phyloP scores from a whole-genome alignment of 345 rosid species.

The Arabis alpina region DNA sequence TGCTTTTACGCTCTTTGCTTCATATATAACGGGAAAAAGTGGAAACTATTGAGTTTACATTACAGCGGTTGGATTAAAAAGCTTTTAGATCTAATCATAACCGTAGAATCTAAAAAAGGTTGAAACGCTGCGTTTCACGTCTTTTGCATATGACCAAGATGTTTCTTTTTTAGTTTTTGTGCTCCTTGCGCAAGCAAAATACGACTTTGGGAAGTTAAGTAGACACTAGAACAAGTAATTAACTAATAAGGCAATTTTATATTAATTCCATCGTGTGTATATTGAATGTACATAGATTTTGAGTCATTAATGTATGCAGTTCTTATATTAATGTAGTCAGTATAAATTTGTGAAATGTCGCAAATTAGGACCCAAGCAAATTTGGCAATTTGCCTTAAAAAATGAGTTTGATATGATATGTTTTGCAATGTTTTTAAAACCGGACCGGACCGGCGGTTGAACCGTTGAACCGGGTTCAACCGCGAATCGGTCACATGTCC shows the following conservation, averaged over 20 bases:
- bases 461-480: no score
- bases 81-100: neutral
- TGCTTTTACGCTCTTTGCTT: neutral
- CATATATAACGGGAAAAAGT: slow-evolving; percentile 23
- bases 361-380: no score
- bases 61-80: slow-evolving; percentile 27
- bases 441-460: no score
- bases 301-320: no score
- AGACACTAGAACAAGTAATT: slow-evolving; percentile 21
- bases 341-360: no score
- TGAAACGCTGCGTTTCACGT: slow-evolving; percentile 25
- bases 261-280: neutral
- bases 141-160: slow-evolving; percentile 10
- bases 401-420: no score
- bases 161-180: slow-evolving; percentile 6
- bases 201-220: neutral
- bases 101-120: slow-evolving; percentile 20
- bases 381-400: no score
- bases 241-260: slow-evolving; percentile 11
- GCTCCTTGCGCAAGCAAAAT: slow-evolving; percentile 33
- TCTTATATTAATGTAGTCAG: no score
- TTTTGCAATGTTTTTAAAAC: no score
- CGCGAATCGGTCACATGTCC: no score
- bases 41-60: slow-evolving; percentile 1
- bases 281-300: no score